Percentiles rank a stretch among this genome's conserved stretches.
These are phyloP conservation scores for Colletotrichum sp. DNA, from an alignment of 2,329 filamentous ascomycete genomes.

Conservation along the genomic window DNA sequence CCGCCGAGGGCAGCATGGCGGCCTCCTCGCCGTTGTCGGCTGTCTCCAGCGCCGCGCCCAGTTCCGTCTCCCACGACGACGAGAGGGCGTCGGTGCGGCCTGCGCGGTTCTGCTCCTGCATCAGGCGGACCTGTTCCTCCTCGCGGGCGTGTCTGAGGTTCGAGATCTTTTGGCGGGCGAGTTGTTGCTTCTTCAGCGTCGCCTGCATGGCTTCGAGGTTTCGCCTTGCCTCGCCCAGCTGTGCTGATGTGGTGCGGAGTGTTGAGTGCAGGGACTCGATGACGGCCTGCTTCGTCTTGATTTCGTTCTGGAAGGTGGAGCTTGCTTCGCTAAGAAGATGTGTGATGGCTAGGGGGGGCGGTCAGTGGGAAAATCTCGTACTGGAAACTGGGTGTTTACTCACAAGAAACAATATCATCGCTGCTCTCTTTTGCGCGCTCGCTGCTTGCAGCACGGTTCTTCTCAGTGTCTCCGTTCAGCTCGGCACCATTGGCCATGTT, in stretches of 20 bases:
- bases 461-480: conserved; percentile 48
- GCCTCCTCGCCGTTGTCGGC: conserved; percentile 39
- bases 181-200: conserved; percentile 66
- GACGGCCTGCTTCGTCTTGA: conserved; percentile 81
- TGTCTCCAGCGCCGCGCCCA: conserved; percentile 47
- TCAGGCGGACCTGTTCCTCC: conserved; percentile 64
- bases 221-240: conserved; percentile 78
- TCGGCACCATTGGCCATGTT: background rate
- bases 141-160: conserved; percentile 80
- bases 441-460: conserved; percentile 48
- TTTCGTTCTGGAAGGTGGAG: conserved; percentile 78
- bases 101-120: conserved; percentile 42
- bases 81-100: conserved; percentile 49
- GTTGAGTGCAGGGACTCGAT: conserved; percentile 83
- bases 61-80: conserved; percentile 61
- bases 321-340: conserved; percentile 82
- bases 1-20: conserved; percentile 59
- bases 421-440: conserved; percentile 73
- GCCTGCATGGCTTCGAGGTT: conserved; percentile 73
- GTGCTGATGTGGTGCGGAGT: conserved; percentile 79
- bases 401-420: conserved; percentile 80
- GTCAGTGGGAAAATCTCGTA: background rate
- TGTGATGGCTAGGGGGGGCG: conserved; percentile 69
- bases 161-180: conserved; percentile 73
- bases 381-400: conserved; percentile 40